These are phyloP conservation scores for Coprinellus micaceus DNA, from an alignment of 768 basidiomycete genomes.

Conservation along the genomic window DNA sequence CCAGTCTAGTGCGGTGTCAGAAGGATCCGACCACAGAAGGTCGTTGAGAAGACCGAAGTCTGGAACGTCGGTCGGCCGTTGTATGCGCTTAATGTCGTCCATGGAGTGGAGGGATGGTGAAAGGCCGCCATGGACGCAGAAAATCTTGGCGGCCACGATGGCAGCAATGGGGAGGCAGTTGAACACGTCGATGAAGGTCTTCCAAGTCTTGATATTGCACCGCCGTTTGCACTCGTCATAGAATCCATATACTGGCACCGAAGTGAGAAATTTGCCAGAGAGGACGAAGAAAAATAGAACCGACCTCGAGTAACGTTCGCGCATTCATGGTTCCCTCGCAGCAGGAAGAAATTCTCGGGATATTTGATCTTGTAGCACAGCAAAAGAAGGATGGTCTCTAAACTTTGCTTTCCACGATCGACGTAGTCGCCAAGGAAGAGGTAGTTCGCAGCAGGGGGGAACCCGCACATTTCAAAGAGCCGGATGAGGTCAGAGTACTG, in stretches of 20 bases:
- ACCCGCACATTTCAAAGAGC: conserved; percentile 99
- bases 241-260: conserved; percentile 85
- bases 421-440: conserved; percentile 99
- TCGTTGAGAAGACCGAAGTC: conserved; percentile 98
- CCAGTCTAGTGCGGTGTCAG: conserved; percentile 97
- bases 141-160: conserved; percentile 98
- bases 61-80: conserved; percentile 96
- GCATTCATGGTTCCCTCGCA: conserved; percentile 98
- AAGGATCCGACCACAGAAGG: conserved; percentile 96
- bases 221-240: conserved; percentile 99
- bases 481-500: conserved; percentile 99
- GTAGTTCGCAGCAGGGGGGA: conserved; percentile 95
- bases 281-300: conserved; percentile 21
- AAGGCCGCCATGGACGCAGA: conserved; percentile 96
- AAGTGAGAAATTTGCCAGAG: conserved; percentile 16
- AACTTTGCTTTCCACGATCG: conserved; percentile 95
- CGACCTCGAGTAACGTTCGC: conserved; percentile 97
- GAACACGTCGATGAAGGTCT: conserved; percentile 99
- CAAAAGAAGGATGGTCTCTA: conserved; percentile 95
- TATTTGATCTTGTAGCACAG: conserved; percentile 99
- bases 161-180: conserved; percentile 98
- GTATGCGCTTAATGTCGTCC: conserved; percentile 98
- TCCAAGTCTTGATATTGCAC: conserved; percentile 99
- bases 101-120: conserved; percentile 91
- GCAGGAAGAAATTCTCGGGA: conserved; percentile 98